Base-by-base conservation (phyloP, 768 basidiomycete species). In the Sutorius australiensis region DNA sequence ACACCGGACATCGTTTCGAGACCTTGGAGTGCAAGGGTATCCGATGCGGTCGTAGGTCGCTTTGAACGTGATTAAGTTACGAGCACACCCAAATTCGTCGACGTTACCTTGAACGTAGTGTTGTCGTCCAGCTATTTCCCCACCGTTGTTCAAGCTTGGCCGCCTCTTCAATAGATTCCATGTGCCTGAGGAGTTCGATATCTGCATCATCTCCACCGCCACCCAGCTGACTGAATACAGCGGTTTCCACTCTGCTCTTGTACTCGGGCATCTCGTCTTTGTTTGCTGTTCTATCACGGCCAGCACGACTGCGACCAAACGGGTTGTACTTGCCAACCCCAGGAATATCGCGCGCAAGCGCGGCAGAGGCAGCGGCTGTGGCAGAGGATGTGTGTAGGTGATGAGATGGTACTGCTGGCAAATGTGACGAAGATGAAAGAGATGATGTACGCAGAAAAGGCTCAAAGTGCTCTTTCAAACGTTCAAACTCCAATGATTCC, bases 391-490 rank as follows among this genome's bases (percentile, higher is more conserved):
- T 78, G 72, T 89, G 87, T 72, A 81, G 73, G 68, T 83, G 82
- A 74, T 87, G 86, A 75, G 86, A 82, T 51, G 75, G 70, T 60
- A 70, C 68, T 68, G 73, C 64, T 67, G 77, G 73, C 55, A 76
- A 72, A 63, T 78, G 72, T 63, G 80, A 76, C 68, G 84, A 84
- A 71, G 86, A 78, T 65, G 87, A 84, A 71, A 82, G 76, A 54
- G 86, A 81, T 56, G 89, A 84, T 77, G 87, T 82, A 72, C 92
- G 86, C 71, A 99, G 74, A 76, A 92, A 89, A 50, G 92, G 89
- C 68, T 98, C 97, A 75, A 98, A 94, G 71, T 98, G 95, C 63
- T 97, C 93, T 73, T 95, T 95, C 62, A 99, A 71, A 55, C 87
- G 82, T 61, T 99, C 97, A 65, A 97, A 94, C 70, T 97, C 95